Evolutionary conservation across 2,329 filamentous ascomycete genomes (phyloP), one percentile per base, ranked within the genome.

Genomic region (Neurospora crassa): DNA sequence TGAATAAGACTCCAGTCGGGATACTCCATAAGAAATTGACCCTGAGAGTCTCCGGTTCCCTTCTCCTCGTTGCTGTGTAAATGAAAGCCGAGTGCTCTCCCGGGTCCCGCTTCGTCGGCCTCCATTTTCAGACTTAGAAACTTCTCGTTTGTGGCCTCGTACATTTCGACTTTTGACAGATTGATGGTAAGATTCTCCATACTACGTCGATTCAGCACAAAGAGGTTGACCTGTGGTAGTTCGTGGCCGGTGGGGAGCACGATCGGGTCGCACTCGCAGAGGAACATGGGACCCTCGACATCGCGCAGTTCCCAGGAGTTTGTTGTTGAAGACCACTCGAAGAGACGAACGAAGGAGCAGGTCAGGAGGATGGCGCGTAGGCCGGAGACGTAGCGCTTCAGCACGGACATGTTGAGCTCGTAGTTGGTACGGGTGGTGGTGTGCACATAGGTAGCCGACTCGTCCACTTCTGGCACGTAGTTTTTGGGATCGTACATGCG

Each of bases 261-360:
- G 76, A 83, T 73, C 73, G 81, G 85, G 75, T 81, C 80, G 78
- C 88, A 85, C 74, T 91, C 87, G 83, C 92, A 96, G 70, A 98
- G 88, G 80, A 98, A 99, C 74, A 98, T 84, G 14, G 93, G 92
- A 47, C 96, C 96, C 81, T 97, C 94, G 12, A 94, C 87, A 71
- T 90, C 92, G 67, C 88, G 88, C 83, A 96, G 97, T 79, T 96
- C 92, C 96, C 96, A 98, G 72, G 84, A 82, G 69, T 87, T 83
- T 2, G 88, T 85, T 5, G 85, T 81, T 67, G 88, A 84, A 73
- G 86, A 88, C 82, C 96, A 96, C 68, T 87, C 88, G 84, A 97
- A 98, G 75, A 97, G 87, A 43, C 96, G 92, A 37, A 92, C 92
- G 77, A 95, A 97, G 41, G 92, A 91, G 6, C 93, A 93, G 75